phyloP scores from a whole-genome alignment of 1,284 basidiomycete genomes.

The Termitomyces sp. region DNA sequence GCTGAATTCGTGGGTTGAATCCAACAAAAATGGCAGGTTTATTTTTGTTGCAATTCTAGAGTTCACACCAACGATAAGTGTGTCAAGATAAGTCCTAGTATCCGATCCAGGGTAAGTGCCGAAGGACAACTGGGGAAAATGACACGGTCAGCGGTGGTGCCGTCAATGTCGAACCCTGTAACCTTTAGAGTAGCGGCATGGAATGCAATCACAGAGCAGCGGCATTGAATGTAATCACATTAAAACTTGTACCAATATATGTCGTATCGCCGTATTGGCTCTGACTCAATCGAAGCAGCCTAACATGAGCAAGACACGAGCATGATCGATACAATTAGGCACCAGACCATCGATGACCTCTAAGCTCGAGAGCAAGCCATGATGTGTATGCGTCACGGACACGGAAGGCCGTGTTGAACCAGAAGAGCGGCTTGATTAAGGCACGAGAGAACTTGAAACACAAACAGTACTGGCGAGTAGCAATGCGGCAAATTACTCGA shows the following conservation, averaged over 20 bases:
- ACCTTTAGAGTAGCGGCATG: too few species aligned
- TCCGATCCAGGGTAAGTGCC: neutral
- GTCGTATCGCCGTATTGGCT: too few species aligned
- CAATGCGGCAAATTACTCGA: neutral
- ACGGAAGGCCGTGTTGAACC: neutral
- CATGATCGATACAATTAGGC: too few species aligned
- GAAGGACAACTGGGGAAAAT: too few species aligned
- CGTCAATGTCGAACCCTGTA: neutral
- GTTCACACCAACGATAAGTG: slow-evolving; percentile 13
- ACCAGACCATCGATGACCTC: too few species aligned
- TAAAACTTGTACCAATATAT: neutral
- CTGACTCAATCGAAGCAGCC: neutral
- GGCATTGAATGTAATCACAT: too few species aligned
- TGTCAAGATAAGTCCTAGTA: too few species aligned
- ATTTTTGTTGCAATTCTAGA: neutral
- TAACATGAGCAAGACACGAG: neutral
- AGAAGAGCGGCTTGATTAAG: neutral
- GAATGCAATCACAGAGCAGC: too few species aligned
- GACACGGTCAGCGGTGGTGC: too few species aligned
- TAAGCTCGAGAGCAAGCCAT: neutral
- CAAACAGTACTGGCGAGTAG: neutral
- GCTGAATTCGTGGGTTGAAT: neutral
- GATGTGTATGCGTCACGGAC: neutral
- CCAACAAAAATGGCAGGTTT: neutral
- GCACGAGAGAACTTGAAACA: neutral